Evolutionary conservation across 2,329 filamentous ascomycete genomes (phyloP).

Genomic region (Dactylellina leptospora): DNA sequence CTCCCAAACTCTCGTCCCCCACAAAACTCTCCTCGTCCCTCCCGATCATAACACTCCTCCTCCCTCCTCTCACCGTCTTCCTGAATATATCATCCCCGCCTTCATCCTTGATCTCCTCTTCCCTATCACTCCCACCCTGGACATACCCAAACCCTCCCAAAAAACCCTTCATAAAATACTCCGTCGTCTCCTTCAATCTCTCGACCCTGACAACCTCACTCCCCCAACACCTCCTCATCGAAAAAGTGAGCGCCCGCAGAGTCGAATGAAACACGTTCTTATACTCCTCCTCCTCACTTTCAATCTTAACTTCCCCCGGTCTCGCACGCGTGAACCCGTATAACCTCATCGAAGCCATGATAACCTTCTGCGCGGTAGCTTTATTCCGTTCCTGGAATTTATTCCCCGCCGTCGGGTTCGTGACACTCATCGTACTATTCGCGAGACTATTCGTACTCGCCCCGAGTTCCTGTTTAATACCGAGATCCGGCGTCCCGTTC

Average conservation of each 20-base stretch:
- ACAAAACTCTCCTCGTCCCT: slow-evolving; percentile 33
- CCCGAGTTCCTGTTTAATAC: slow-evolving; percentile 14
- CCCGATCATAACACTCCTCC: slow-evolving; percentile 7
- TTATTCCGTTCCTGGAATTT: slow-evolving; percentile 45
- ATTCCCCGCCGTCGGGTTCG: background rate
- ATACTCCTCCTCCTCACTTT: slow-evolving; percentile 43
- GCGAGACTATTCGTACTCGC: background rate
- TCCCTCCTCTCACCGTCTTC: slow-evolving; percentile 19
- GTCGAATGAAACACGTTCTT: slow-evolving; percentile 39
- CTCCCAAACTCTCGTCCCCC: slow-evolving; percentile 18
- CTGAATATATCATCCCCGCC: slow-evolving; percentile 47
- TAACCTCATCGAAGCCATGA: slow-evolving; percentile 43
- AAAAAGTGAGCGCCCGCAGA: slow-evolving; percentile 16
- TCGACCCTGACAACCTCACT: slow-evolving; percentile 28
- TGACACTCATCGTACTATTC: background rate
- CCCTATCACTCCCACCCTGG: slow-evolving; percentile 36
- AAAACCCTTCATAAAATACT: slow-evolving; percentile 49
- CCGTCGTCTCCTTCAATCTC: slow-evolving; percentile 36
- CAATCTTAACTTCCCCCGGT: slow-evolving; percentile 32
- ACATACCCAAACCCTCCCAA: slow-evolving; percentile 33
- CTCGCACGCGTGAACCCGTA: slow-evolving; percentile 42
- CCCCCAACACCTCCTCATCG: slow-evolving; percentile 41
- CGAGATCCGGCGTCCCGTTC: slow-evolving; percentile 21
- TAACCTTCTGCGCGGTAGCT: slow-evolving; percentile 28
- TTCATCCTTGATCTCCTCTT: slow-evolving; percentile 18